Conservation (phyloP, 2,329 filamentous ascomycete genomes). For the Arthrobotrys entomopaga region DNA sequence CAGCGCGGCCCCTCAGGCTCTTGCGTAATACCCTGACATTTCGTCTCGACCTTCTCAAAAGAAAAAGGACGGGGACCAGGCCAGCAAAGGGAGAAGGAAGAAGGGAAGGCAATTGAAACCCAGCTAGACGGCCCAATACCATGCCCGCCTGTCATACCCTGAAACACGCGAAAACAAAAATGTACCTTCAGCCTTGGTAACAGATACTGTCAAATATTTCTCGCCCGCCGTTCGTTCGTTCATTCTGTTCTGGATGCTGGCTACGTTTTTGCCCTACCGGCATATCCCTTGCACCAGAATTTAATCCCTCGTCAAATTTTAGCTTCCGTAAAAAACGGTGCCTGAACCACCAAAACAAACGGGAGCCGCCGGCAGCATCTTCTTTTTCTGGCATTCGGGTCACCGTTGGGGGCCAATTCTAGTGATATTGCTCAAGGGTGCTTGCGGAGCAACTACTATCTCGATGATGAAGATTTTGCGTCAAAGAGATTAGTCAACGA, state of each 20-base stretch:
- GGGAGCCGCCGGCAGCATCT: neutral
- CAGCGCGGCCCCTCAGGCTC: slow-evolving; percentile 1
- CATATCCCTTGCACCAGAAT: slow-evolving; percentile 43
- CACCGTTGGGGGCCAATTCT: slow-evolving; percentile 18
- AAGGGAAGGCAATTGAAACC: slow-evolving; percentile 7
- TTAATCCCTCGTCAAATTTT: slow-evolving; percentile 52
- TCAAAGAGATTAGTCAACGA: slow-evolving; percentile 18
- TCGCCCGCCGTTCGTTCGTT: neutral
- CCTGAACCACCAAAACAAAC: slow-evolving; percentile 22
- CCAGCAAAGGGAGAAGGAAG: too few relatives aligned
- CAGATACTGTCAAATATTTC: slow-evolving; percentile 17
- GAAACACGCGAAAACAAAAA: slow-evolving; percentile 48
- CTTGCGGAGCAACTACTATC: too few relatives aligned
- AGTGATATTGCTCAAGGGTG: slow-evolving; percentile 15
- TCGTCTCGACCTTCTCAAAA: slow-evolving; percentile 54
- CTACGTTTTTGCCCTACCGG: slow-evolving; percentile 3
- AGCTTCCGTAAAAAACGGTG: slow-evolving; percentile 34
- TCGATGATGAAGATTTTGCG: slow-evolving; percentile 1
- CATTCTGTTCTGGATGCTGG: neutral
- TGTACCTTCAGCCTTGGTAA: slow-evolving; percentile 49
- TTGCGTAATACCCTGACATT: slow-evolving; percentile 41
- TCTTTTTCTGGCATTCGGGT: slow-evolving; percentile 13
- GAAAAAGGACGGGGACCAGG: neutral
- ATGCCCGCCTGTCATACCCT: slow-evolving; percentile 54
- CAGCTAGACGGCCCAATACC: slow-evolving; percentile 21